Evolutionary conservation across 768 basidiomycete genomes (phyloP).

Genomic region (Suillus variegatus): DNA sequence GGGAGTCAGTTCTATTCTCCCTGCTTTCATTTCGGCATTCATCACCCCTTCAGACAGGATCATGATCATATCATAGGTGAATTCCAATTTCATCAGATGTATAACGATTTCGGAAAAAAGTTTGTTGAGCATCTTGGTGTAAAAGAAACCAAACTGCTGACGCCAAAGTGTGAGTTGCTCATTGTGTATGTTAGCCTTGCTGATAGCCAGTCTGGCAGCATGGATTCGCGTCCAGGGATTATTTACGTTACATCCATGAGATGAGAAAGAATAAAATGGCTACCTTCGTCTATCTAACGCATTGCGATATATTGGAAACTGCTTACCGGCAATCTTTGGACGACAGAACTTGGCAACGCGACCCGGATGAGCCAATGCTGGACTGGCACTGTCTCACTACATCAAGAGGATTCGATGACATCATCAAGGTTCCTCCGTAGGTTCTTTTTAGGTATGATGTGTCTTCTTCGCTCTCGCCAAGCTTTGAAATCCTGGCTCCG

Average conservation of each 20-base stretch:
- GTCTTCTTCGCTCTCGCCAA: neutral
- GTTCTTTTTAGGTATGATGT: neutral
- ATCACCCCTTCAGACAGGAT: neutral
- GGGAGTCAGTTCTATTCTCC: neutral
- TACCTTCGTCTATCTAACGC: neutral
- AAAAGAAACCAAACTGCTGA: conserved; percentile 40
- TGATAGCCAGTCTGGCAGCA: neutral
- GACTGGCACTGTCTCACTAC: neutral
- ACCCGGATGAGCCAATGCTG: neutral
- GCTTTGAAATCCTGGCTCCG: neutral
- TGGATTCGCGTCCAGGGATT: neutral
- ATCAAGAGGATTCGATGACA: neutral
- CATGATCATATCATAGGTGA: neutral
- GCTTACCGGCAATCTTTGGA: neutral
- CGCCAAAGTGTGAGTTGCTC: conserved; percentile 39
- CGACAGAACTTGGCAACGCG: too few species aligned
- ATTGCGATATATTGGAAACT: neutral
- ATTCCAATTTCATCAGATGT: conserved; percentile 21
- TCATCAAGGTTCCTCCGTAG: conserved; percentile 1
- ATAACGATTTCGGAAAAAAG: conserved; percentile 31
- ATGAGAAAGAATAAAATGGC: neutral
- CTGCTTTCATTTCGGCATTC: neutral
- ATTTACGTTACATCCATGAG: neutral
- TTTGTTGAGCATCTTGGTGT: conserved; percentile 36
- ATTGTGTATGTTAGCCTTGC: neutral